A percentile compares a stretch with the other conserved stretches of the same genome.
Evolutionary conservation across 768 basidiomycete genomes (phyloP).

Genomic region (Naganishia antarctica): DNA sequence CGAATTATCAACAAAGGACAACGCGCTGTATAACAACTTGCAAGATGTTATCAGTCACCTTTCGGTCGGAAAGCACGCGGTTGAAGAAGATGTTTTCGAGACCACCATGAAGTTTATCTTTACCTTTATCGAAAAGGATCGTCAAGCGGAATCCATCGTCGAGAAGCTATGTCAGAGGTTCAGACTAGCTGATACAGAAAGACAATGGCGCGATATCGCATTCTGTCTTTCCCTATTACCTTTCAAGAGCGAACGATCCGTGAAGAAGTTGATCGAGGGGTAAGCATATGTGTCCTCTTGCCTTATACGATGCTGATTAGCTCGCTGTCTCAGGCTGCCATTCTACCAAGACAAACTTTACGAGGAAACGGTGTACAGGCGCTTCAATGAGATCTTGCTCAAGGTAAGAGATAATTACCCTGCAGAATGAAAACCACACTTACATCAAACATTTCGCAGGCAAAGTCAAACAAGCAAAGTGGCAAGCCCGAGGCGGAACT

Average conservation of each 20-base stretch:
- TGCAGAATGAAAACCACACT: background rate
- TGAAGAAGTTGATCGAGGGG: slow-evolving; percentile 91
- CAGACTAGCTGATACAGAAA: slow-evolving; percentile 74
- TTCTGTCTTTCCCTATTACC: slow-evolving; percentile 90
- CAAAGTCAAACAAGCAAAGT: slow-evolving; percentile 66
- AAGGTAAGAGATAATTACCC: slow-evolving; percentile 57
- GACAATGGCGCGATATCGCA: slow-evolving; percentile 97
- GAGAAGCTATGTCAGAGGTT: slow-evolving; percentile 97
- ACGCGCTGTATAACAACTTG: slow-evolving; percentile 97
- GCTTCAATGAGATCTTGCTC: slow-evolving; percentile 82
- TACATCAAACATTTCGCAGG: slow-evolving; percentile 60
- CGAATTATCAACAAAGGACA: slow-evolving; percentile 92
- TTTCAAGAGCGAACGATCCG: slow-evolving; percentile 92
- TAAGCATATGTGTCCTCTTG: slow-evolving; percentile 24
- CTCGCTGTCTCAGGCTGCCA: slow-evolving; percentile 56
- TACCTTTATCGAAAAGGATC: slow-evolving; percentile 89
- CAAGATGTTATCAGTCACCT: slow-evolving; percentile 97
- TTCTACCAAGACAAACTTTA: slow-evolving; percentile 95
- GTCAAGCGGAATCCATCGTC: slow-evolving; percentile 90
- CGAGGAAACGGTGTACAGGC: slow-evolving; percentile 70
- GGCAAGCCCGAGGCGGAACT: slow-evolving; percentile 82
- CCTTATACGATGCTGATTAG: background rate
- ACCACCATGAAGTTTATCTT: slow-evolving; percentile 93
- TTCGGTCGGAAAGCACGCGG: slow-evolving; percentile 80
- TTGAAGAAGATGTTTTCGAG: slow-evolving; percentile 87